A percentile compares a stretch with the other conserved stretches of the same genome.
Evolutionary conservation across 352 stramenopile species (phyloP).

Genomic region (Phytophthora citrophthora): DNA sequence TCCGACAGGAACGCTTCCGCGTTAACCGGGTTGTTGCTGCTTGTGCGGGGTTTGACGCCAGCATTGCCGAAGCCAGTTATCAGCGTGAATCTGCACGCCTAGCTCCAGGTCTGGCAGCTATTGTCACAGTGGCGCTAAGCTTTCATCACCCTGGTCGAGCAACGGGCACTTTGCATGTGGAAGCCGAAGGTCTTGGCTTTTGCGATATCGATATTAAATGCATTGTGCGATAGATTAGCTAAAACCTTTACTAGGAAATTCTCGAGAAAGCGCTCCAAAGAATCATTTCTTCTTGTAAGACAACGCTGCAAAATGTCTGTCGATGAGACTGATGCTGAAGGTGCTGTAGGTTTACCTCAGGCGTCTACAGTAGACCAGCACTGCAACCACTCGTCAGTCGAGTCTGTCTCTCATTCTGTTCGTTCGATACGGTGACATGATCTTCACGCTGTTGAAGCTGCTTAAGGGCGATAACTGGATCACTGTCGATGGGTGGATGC

Average conservation of each 20-base stretch:
- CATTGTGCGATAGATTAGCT: slow-evolving; percentile 41
- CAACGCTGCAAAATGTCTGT: slow-evolving; percentile 2
- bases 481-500: too few relatives aligned
- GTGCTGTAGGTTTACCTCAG: background rate
- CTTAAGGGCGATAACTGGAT: too few relatives aligned
- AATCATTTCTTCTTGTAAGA: too few relatives aligned
- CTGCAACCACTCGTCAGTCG: too few relatives aligned
- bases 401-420: slow-evolving; percentile 47
- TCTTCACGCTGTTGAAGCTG: slow-evolving; percentile 25
- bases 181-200: slow-evolving; percentile 56
- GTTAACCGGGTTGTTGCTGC: slow-evolving; percentile 54
- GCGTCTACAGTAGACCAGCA: slow-evolving; percentile 11
- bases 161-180: slow-evolving; percentile 47
- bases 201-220: slow-evolving; percentile 63
- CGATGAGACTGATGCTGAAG: slow-evolving; percentile 1
- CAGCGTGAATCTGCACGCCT: slow-evolving; percentile 66
- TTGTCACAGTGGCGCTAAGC: slow-evolving; percentile 67
- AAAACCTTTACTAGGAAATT: too few relatives aligned
- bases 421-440: slow-evolving; percentile 38
- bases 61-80: slow-evolving; percentile 59
- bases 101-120: slow-evolving; percentile 59
- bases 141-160: slow-evolving; percentile 63
- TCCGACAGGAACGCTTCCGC: slow-evolving; percentile 71
- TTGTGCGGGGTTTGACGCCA: slow-evolving; percentile 43
- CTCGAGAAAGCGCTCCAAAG: background rate